phyloP scores from a whole-genome alignment of 805 yeast genomes.

The Barnettozyma wickerhamii region DNA sequence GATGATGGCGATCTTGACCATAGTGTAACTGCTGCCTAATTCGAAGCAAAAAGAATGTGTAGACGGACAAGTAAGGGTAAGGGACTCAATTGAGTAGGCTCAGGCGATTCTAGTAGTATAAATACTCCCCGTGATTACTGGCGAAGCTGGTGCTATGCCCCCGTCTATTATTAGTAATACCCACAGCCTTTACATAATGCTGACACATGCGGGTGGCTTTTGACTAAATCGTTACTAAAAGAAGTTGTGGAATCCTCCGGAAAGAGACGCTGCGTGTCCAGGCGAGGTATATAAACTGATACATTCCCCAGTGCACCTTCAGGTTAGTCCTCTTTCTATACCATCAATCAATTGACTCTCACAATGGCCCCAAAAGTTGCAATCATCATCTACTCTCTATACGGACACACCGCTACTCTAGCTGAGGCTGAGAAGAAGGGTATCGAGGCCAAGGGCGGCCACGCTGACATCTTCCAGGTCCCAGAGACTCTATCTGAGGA shows the following conservation, averaged over 20 bases:
- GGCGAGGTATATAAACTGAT: neutral
- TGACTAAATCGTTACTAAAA: neutral
- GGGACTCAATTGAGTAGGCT: no score
- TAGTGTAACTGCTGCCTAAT: neutral
- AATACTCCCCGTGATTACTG: no score
- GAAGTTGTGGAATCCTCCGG: neutral
- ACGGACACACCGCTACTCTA: slow-evolving; percentile 67
- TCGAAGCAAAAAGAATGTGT: no score
- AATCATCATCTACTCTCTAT: slow-evolving; percentile 73
- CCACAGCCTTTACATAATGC: neutral
- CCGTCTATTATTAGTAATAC: neutral
- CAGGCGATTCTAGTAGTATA: no score
- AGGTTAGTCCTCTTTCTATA: no score
- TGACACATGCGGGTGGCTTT: neutral
- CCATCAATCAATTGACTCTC: neutral
- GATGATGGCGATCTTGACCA: slow-evolving; percentile 39
- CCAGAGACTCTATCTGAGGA: slow-evolving; percentile 72
- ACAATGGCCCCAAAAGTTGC: slow-evolving; percentile 31
- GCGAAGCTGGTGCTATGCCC: neutral
- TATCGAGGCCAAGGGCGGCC: slow-evolving; percentile 61
- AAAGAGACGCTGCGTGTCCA: neutral
- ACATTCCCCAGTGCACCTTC: neutral
- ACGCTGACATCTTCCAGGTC: slow-evolving; percentile 70
- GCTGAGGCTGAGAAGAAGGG: slow-evolving; percentile 70
- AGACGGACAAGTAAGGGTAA: no score